These are phyloP conservation scores for Ceratobasidium papillatum DNA, from an alignment of 1,284 basidiomycete genomes.

Conservation along the genomic window DNA sequence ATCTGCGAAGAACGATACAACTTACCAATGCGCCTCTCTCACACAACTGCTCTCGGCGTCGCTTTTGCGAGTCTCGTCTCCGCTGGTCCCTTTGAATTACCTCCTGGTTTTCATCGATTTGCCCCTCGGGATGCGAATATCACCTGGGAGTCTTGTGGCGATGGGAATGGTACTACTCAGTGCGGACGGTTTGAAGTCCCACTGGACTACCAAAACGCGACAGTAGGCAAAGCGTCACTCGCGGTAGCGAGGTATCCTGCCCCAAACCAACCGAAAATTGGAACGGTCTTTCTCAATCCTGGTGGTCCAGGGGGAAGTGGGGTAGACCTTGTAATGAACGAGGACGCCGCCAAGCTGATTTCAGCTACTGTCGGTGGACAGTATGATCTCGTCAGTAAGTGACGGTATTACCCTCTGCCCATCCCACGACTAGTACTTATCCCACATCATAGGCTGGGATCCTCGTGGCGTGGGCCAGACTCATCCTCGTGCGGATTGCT, in stretches of 20 bases:
- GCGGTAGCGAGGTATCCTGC: conserved; percentile 18
- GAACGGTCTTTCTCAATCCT: conserved; percentile 41
- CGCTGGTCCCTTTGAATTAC: not conserved
- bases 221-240: conserved; percentile 35
- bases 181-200: conserved; percentile 42
- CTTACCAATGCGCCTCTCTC: not conserved
- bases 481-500: conserved; percentile 29
- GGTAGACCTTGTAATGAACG: not conserved
- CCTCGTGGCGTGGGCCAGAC: conserved; percentile 11
- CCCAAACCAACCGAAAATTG: conserved; percentile 11
- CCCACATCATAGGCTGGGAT: not conserved
- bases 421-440: not conserved
- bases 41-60: not conserved
- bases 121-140: not conserved
- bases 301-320: conserved; percentile 24
- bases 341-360: not conserved
- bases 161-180: not conserved
- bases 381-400: conserved; percentile 22
- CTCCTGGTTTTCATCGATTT: conserved; percentile 2
- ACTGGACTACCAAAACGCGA: conserved; percentile 34
- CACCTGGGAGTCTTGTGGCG: not conserved
- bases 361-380: not conserved
- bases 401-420: not conserved
- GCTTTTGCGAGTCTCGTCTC: not conserved
- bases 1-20: not conserved